Evolutionary conservation across 257 asterid genomes (phyloP).

Genomic region (Salvia hispanica): DNA sequence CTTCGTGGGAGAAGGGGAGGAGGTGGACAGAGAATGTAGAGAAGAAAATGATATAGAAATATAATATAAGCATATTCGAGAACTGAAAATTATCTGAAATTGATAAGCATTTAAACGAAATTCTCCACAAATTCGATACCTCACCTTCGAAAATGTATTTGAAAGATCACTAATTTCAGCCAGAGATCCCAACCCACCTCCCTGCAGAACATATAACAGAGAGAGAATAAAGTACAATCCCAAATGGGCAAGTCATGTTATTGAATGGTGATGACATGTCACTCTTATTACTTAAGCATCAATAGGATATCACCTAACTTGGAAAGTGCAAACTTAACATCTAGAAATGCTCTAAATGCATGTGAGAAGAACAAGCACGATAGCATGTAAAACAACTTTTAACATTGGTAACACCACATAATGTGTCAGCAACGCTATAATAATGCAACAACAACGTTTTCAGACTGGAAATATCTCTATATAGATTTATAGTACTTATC

Average conservation of each 20-base stretch:
- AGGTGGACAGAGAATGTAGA: neutral
- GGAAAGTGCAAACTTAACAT: neutral
- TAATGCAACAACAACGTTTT: slow-evolving; percentile 1
- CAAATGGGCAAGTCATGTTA: neutral
- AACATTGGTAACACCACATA: neutral
- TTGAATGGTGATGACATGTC: neutral
- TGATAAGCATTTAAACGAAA: neutral
- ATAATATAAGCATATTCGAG: neutral
- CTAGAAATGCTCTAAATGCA: neutral
- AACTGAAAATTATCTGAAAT: slow-evolving; percentile 10
- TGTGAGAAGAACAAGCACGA: neutral
- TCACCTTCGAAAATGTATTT: slow-evolving; percentile 32
- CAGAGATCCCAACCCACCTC: slow-evolving; percentile 25
- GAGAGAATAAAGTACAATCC: slow-evolving; percentile 3
- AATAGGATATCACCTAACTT: neutral
- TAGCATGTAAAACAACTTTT: neutral
- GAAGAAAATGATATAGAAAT: neutral
- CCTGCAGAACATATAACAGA: neutral
- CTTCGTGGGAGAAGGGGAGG: neutral
- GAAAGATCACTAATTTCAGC: slow-evolving; percentile 33
- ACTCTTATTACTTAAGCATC: neutral
- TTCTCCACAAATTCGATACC: neutral
- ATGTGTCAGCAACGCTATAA: neutral
- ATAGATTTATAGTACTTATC: neutral
- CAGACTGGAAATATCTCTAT: neutral